Evolutionary conservation across 768 basidiomycete species (phyloP).

Genomic region (Leucosporidium scottii): DNA sequence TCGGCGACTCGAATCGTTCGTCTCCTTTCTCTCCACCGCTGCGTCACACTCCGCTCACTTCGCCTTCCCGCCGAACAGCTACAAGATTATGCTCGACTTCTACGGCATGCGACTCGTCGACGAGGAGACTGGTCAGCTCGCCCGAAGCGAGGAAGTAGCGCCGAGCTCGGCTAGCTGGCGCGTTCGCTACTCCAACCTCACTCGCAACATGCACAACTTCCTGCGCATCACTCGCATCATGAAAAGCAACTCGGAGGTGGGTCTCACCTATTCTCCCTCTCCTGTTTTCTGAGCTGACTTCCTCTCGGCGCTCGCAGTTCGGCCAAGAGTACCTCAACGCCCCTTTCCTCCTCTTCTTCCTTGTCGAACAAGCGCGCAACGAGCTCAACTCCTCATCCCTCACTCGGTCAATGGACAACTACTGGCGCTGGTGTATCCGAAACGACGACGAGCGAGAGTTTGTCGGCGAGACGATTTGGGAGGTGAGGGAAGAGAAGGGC

Average conservation of each 20-base stretch:
- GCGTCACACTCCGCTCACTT: background rate
- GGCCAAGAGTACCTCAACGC: constrained; percentile 59
- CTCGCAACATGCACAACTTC: constrained; percentile 53
- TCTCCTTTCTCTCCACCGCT: background rate
- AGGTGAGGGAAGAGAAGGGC: background rate
- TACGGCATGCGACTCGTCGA: constrained; percentile 65
- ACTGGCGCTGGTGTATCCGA: constrained; percentile 26
- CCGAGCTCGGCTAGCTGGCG: constrained; percentile 42
- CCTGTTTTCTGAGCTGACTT: too few relatives aligned
- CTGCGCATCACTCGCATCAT: constrained; percentile 1
- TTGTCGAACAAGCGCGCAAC: constrained; percentile 51
- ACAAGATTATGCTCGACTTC: constrained; percentile 69
- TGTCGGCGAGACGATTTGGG: background rate
- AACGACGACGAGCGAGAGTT: constrained; percentile 18
- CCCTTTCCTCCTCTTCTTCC: constrained; percentile 53
- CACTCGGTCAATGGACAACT: constrained; percentile 15
- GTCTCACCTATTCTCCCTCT: too few relatives aligned
- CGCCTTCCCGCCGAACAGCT: constrained; percentile 35
- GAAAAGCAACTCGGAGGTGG: constrained; percentile 43
- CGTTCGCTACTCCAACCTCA: constrained; percentile 59
- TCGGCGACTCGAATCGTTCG: constrained; percentile 51
- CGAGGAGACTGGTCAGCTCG: constrained; percentile 54
- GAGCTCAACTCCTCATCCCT: constrained; percentile 10
- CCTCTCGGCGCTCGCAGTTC: constrained; percentile 7
- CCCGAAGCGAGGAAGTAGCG: constrained; percentile 42